Evolutionary conservation across 306 rosid genomes (phyloP), one percentile per base, ranked within the genome.

Genomic region (Gastrolobium bilobum): DNA sequence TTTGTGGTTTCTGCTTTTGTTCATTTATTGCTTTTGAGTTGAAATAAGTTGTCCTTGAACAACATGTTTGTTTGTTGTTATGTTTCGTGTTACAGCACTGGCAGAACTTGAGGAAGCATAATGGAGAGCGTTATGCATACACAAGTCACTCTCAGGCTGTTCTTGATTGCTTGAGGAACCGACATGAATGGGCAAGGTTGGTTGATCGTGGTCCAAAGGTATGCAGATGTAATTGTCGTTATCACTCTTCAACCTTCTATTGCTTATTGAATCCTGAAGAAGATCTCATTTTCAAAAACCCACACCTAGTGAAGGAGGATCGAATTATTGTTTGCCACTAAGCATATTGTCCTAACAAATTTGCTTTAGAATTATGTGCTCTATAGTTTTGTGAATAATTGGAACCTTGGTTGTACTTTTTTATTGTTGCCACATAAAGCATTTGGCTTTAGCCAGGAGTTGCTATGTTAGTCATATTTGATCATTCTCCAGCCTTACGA

Each of bases 141-240:
- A 82, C 99, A 34, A 95, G 97, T 86, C 99, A 88, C 73, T 95
- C 98, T 57, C 99, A 95, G 83, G 98, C 98, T 66, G 99, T 95
- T 87, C 94, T 95, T 73, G 99, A 95, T 86, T 92, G 99, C 86
- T 84, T 93, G 82, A 88, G 97, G 86, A 95, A 95, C 79, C 91
- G 96, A 46, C 96, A 86, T 75, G 98, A 91, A 87, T 95, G 99
- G 99, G 98, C 99, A 43, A 90, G 93, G 60, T 78, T 95, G 88
- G 98, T 93, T 66, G 97, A 95, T 79, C 98, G 98, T 47, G 99
- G 98, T 84, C 98, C 98, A 4, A 95, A 95, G 98, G 99, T 95
- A 91, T 37, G 83, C 14, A 42, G 56, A 44, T 51, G 61, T 75
- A 51, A 54, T 75, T 47, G 42, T 59, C 53, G 9, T 53, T 6